Evolutionary conservation across 2,329 filamentous ascomycete genomes (phyloP).

Genomic region (Penicillium sp.): DNA sequence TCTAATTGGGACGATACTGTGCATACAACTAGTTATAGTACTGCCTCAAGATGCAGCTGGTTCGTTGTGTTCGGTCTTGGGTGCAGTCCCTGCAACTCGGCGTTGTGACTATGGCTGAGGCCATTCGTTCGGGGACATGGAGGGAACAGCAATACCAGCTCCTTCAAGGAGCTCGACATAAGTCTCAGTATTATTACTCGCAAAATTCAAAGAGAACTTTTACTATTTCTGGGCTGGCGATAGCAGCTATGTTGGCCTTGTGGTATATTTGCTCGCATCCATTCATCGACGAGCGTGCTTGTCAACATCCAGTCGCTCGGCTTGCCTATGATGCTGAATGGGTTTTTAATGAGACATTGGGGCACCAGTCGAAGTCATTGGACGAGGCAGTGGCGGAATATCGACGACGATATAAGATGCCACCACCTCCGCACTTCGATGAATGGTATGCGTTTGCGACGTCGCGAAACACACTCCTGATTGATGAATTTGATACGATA

Average conservation of each 20-base stretch:
- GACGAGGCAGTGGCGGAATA: conserved; percentile 10
- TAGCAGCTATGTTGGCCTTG: neutral
- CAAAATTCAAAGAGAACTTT: neutral
- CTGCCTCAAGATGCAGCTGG: neutral
- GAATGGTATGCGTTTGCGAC: conserved; percentile 12
- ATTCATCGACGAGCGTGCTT: neutral
- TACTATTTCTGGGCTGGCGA: neutral
- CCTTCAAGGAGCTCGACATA: neutral
- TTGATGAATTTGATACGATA: conserved; percentile 13
- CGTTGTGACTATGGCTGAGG: neutral
- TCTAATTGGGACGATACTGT: neutral
- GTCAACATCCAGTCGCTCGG: neutral
- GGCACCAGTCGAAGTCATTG: conserved; percentile 9
- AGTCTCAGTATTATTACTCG: neutral
- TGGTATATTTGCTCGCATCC: neutral
- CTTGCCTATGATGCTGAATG: neutral
- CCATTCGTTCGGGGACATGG: conserved; percentile 1
- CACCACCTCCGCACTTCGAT: conserved; percentile 11
- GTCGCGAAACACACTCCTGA: conserved; percentile 4
- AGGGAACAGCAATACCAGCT: conserved; percentile 1
- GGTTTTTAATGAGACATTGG: conserved; percentile 1
- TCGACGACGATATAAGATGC: conserved; percentile 10
- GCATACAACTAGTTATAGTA: neutral
- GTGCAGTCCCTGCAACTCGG: neutral
- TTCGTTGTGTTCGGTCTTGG: neutral